Conservation (phyloP, 164 flowering plant species). For the Nelumbo lutea region DNA sequence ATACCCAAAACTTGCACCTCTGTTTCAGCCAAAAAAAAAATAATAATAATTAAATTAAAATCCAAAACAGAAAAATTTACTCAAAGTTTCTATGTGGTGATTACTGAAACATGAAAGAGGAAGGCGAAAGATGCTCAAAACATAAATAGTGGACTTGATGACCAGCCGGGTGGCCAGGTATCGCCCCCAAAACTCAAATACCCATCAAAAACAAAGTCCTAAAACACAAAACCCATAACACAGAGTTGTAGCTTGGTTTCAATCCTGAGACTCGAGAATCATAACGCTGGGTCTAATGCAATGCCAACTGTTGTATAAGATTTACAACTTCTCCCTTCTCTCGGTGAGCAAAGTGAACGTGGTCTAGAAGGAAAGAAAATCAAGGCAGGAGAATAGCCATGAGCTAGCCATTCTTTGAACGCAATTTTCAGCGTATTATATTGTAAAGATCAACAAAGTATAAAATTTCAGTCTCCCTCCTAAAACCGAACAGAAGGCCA, state of each 20-base stretch:
- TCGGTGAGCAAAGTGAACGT: too few relatives aligned
- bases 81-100: neutral
- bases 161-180: neutral
- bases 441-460: neutral
- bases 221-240: conserved; percentile 9
- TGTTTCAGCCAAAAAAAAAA: conserved; percentile 17
- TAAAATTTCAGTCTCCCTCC: neutral
- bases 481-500: neutral
- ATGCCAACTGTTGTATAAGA: neutral
- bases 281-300: neutral
- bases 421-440: neutral
- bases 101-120: conserved; percentile 2
- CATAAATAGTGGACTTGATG: neutral
- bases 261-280: neutral
- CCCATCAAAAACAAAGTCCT: neutral
- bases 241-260: conserved; percentile 1
- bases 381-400: neutral
- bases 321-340: too few relatives aligned
- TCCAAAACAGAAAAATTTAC: conserved; percentile 1
- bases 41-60: conserved; percentile 9
- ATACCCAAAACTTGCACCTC: conserved; percentile 15
- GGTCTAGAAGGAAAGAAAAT: too few relatives aligned
- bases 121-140: neutral
- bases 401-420: neutral
- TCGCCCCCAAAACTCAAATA: conserved; percentile 2